Evolutionary conservation across 139 green algal genomes (phyloP).

Genomic region (Coelastrella sp.): DNA sequence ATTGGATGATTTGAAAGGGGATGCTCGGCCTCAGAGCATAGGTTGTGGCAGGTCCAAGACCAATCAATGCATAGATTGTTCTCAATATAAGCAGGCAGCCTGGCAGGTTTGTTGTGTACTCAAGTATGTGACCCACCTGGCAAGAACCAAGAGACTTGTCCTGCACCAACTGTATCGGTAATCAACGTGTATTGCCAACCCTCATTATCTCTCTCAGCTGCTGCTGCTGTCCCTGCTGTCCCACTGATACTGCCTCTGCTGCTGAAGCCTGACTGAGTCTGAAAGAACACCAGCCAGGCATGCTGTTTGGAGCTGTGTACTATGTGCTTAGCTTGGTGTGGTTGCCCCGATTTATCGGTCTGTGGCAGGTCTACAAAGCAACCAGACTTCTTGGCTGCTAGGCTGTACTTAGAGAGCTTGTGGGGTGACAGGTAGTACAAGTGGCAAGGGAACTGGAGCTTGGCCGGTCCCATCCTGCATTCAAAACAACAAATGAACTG

Average conservation of each 20-base stretch:
- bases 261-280: neutral
- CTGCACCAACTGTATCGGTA: conserved; percentile 4
- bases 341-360: neutral
- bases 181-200: conserved; percentile 35
- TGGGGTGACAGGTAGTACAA: conserved; percentile 53
- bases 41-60: neutral
- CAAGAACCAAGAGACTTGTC: conserved; percentile 31
- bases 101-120: neutral
- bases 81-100: too few species aligned
- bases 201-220: neutral
- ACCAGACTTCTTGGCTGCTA: conserved; percentile 39
- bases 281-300: conserved; percentile 63
- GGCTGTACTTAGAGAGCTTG: conserved; percentile 55
- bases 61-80: neutral
- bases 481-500: too few species aligned
- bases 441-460: conserved; percentile 57
- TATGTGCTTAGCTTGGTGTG: conserved; percentile 28
- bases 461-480: conserved; percentile 33
- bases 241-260: neutral
- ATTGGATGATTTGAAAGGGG: too few species aligned
- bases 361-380: conserved; percentile 35
- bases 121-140: conserved; percentile 15
- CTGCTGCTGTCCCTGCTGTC: neutral
- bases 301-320: conserved; percentile 42
- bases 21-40: too few species aligned